Conservation (phyloP, 176 grass and related monocot genomes). For the Juncus inflexus region DNA sequence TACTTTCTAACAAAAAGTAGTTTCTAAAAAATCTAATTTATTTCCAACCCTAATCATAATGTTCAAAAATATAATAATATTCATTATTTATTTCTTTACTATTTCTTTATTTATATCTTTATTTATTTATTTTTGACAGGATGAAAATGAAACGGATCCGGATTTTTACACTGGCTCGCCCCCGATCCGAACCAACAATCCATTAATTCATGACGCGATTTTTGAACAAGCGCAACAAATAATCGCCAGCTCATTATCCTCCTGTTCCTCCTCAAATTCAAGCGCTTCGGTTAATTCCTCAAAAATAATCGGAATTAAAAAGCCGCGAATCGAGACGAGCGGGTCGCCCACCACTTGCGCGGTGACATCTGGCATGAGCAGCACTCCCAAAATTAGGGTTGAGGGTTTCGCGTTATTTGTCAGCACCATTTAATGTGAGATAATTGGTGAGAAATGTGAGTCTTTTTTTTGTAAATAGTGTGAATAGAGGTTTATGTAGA, state of each 20-base stretch:
- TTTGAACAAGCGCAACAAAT: slow-evolving; percentile 46
- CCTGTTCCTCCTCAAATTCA: slow-evolving; percentile 1
- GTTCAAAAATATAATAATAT: no score
- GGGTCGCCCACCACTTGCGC: slow-evolving; percentile 58
- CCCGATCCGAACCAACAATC: slow-evolving; percentile 71
- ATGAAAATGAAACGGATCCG: slow-evolving; percentile 42
- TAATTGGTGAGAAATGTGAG: no score
- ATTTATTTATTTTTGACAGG: slow-evolving; percentile 23
- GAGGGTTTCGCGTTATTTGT: slow-evolving; percentile 52
- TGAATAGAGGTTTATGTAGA: neutral
- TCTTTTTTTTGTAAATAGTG: slow-evolving; percentile 8
- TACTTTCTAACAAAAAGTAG: no score
- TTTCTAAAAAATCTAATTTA: no score
- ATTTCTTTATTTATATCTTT: no score
- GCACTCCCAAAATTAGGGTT: slow-evolving; percentile 63
- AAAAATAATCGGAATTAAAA: slow-evolving; percentile 22
- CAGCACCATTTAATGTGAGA: neutral
- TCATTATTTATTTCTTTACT: no score
- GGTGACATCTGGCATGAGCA: slow-evolving; percentile 31
- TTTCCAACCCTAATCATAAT: no score
- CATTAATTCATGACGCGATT: slow-evolving; percentile 54
- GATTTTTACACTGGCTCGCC: slow-evolving; percentile 66
- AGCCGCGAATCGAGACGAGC: slow-evolving; percentile 35
- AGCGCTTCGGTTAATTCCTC: neutral
- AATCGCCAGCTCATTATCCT: slow-evolving; percentile 26